Conservation (phyloP, 148 eudicot species). For the Rhododendron ferrugineum region DNA sequence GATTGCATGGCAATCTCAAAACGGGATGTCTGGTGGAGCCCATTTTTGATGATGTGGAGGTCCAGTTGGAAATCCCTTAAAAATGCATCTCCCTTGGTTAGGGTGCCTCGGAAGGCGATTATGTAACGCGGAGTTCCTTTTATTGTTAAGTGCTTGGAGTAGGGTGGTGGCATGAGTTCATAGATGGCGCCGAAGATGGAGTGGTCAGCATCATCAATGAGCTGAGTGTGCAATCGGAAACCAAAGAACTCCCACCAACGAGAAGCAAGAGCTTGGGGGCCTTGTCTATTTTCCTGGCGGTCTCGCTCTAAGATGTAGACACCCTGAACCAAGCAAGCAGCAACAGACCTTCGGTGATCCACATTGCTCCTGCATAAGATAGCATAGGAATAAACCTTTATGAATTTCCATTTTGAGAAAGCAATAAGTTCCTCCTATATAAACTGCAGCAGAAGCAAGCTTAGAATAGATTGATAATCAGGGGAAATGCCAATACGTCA, state of each 20-base stretch:
- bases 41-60: constrained; percentile 60
- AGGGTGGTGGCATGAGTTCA: constrained; percentile 42
- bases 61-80: constrained; percentile 68
- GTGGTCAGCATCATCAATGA: constrained; percentile 68
- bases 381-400: not conserved
- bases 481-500: not conserved
- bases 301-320: constrained; percentile 78
- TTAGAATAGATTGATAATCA: not conserved
- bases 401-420: not conserved
- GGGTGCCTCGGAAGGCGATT: constrained; percentile 79
- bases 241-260: constrained; percentile 82
- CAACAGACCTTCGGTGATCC: constrained; percentile 69
- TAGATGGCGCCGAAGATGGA: constrained; percentile 78
- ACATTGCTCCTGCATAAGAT: constrained; percentile 55
- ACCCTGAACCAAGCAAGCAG: constrained; percentile 81
- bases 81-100: constrained; percentile 62
- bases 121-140: constrained; percentile 49
- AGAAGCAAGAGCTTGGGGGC: constrained; percentile 61
- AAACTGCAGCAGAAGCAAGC: not conserved
- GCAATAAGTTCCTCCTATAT: not conserved
- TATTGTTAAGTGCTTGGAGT: constrained; percentile 8
- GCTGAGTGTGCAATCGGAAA: constrained; percentile 45
- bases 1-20: constrained; percentile 62
- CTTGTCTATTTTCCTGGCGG: constrained; percentile 70
- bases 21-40: constrained; percentile 72